A percentile compares a stretch with the other conserved stretches of the same genome.
phyloP scores from a whole-genome alignment of 2,329 filamentous ascomycete genomes.

The Neospermospora avenae region DNA sequence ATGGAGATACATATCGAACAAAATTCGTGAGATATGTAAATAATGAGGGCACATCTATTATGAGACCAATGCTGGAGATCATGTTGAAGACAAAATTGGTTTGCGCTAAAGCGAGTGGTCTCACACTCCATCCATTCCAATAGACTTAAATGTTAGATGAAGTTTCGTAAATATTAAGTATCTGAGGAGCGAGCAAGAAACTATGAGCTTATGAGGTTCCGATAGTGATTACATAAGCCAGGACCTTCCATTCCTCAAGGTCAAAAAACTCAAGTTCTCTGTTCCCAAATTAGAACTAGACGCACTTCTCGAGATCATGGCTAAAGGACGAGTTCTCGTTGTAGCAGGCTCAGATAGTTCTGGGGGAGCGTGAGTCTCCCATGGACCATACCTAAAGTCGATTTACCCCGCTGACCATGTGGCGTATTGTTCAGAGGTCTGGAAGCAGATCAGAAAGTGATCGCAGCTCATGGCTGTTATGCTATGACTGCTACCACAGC shows the following conservation, averaged over 20 bases:
- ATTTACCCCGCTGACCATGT: background rate
- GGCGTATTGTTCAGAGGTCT: slow-evolving; percentile 61
- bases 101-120: too few relatives aligned
- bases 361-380: slow-evolving; percentile 63
- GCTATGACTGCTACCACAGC: slow-evolving; percentile 95
- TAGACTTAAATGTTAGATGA: too few relatives aligned
- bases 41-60: too few relatives aligned
- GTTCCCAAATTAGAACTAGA: background rate
- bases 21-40: too few relatives aligned
- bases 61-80: too few relatives aligned
- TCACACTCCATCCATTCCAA: too few relatives aligned
- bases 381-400: background rate
- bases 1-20: too few relatives aligned
- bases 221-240: background rate
- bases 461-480: slow-evolving; percentile 89
- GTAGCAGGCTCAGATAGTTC: slow-evolving; percentile 74
- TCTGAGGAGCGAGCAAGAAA: too few relatives aligned
- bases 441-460: slow-evolving; percentile 93
- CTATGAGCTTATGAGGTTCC: too few relatives aligned
- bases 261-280: background rate
- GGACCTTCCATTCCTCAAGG: background rate
- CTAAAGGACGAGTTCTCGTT: slow-evolving; percentile 55
- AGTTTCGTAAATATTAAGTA: too few relatives aligned
- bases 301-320: slow-evolving; percentile 20
- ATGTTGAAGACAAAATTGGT: too few relatives aligned